Conservation (phyloP, 345 rosid genomes). For the Corchorus capsularis region DNA sequence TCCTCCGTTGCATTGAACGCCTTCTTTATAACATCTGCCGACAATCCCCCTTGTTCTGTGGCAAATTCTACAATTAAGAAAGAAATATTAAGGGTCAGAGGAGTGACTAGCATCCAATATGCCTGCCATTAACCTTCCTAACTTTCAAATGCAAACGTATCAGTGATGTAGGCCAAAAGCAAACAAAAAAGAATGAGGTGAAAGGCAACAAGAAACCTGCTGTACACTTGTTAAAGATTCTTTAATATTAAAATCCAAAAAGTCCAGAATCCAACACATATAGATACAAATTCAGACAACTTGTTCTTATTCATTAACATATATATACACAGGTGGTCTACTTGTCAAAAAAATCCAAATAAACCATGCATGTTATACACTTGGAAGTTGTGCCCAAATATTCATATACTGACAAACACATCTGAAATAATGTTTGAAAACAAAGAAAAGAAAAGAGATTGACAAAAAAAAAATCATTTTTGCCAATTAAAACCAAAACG, state of each 20-base stretch:
- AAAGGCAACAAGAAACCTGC: background rate
- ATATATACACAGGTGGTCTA: background rate
- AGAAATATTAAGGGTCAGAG: background rate
- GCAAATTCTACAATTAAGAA: slow-evolving; percentile 58
- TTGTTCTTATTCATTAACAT: background rate
- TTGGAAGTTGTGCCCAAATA: background rate
- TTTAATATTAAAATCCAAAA: background rate
- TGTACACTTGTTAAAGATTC: background rate
- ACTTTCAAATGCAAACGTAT: background rate
- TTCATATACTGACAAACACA: slow-evolving; percentile 1
- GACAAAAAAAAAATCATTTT: background rate
- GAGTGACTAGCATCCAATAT: background rate
- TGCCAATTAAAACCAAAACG: background rate
- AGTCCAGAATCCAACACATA: background rate
- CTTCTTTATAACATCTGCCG: slow-evolving; percentile 73
- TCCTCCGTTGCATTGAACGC: slow-evolving; percentile 93
- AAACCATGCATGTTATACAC: background rate
- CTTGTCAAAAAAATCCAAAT: background rate
- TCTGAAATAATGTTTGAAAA: background rate
- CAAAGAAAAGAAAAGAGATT: background rate
- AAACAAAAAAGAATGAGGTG: background rate
- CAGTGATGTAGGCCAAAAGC: background rate
- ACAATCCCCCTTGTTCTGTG: slow-evolving; percentile 80
- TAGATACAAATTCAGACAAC: background rate
- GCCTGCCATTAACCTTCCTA: background rate